phyloP scores from a whole-genome alignment of 164 flowering plant species.

The Paratinospora sagittata region DNA sequence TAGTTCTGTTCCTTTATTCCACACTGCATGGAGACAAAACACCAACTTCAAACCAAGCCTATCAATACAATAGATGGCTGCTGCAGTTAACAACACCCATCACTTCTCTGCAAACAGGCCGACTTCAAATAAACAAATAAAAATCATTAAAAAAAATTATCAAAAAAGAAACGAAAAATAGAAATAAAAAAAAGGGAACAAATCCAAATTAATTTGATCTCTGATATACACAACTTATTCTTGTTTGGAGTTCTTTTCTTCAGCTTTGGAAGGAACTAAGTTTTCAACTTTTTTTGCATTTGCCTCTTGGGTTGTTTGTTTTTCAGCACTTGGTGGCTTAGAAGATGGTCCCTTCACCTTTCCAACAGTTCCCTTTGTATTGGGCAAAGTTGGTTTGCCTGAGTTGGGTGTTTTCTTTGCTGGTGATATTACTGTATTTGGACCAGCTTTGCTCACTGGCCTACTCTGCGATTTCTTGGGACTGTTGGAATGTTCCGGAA shows the following conservation, averaged over 20 bases:
- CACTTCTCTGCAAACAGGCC: conserved; percentile 1
- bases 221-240: conserved; percentile 5
- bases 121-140: conserved; percentile 7
- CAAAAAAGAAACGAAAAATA: too few species aligned
- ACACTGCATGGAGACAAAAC: conserved; percentile 17
- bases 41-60: conserved; percentile 11
- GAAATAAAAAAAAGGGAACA: neutral
- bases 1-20: conserved; percentile 18
- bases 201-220: neutral
- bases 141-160: too few species aligned
- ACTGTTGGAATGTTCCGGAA: conserved; percentile 27
- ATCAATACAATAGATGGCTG: conserved; percentile 5
- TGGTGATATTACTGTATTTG: conserved; percentile 14
- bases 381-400: conserved; percentile 28
- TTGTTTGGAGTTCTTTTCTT: conserved; percentile 12
- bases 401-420: conserved; percentile 27
- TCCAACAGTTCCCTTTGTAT: conserved; percentile 33
- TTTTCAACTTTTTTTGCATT: conserved; percentile 14
- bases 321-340: conserved; percentile 37
- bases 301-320: conserved; percentile 19
- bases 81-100: neutral
- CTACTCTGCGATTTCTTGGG: conserved; percentile 39
- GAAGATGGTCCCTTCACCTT: conserved; percentile 44
- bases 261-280: conserved; percentile 17
- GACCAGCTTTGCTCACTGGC: conserved; percentile 26